Evolutionary conservation across 208 protist genomes (phyloP), one percentile per base, ranked within the genome.

Genomic region (Acanthamoeba sp.): DNA sequence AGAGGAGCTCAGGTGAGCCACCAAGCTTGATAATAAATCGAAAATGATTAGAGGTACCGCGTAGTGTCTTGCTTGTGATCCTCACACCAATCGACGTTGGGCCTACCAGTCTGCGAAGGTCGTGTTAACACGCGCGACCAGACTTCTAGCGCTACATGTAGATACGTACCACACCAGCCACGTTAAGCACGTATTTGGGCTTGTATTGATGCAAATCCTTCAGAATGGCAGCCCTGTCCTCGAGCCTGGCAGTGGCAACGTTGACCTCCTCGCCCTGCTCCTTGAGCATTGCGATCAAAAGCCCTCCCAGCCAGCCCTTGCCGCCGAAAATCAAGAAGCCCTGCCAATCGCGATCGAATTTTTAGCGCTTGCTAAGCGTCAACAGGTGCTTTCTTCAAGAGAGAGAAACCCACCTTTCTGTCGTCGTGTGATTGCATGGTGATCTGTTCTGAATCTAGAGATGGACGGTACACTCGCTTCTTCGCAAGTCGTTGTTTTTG

Each of bases 61-160:
- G 98, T 90, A 1, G 96, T 97, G 45, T 97, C 96, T n/a, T 76
- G 29, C 88, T 97, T 96, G 82, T 98, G 48, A 69, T 93, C 91
- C 94, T 98, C 97, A 91, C 97, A 98, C 97, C 97, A 98, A 94
- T 98, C 97, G 24, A 98, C 95, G 94, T 98, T 98, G 22, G 97
- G 97, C 52, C 96, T 62, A 2, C 97, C 97, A 42, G 97, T 98
- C 34, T 95, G 18, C 0, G 18, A 50, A 10, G 18, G 45, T 20
- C 18, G 45, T 20, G 66, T 76, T 16, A 7, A 76, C 34, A 7
- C 4, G 12, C 0, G 34, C 4, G 1, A 16, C 59, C 59, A 69
- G 27, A 27, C 27, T 69, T 69, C 22, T 76, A 24, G 5, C 34
- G 0, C 2, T 1, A 95, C 57, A 29, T 27, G 82, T 10, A 1